phyloP scores from a whole-genome alignment of 1,284 basidiomycete species.

The Agroathelia rolfsii region DNA sequence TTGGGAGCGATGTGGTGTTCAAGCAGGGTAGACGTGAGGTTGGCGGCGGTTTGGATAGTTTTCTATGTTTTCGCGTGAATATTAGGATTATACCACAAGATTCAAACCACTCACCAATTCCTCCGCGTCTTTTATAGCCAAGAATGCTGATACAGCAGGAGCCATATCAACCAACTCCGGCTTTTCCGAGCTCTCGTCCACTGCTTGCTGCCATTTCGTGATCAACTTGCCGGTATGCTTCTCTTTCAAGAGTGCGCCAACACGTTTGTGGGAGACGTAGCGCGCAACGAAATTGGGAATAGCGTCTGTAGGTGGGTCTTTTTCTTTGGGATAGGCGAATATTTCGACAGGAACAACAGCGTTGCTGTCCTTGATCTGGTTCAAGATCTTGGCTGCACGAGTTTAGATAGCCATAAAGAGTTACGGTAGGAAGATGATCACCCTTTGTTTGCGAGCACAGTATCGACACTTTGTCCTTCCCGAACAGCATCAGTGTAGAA shows the following conservation, averaged over 20 bases:
- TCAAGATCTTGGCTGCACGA: slow-evolving; percentile 58
- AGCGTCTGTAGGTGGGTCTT: slow-evolving; percentile 63
- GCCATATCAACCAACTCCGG: slow-evolving; percentile 77
- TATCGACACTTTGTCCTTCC: slow-evolving; percentile 67
- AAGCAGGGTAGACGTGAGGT: slow-evolving; percentile 80
- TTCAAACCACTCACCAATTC: slow-evolving; percentile 58
- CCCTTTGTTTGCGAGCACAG: slow-evolving; percentile 89
- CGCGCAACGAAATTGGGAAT: slow-evolving; percentile 49
- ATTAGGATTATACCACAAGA: neutral
- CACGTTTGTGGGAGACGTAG: slow-evolving; percentile 47
- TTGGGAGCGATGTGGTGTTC: slow-evolving; percentile 81
- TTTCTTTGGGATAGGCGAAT: slow-evolving; percentile 60
- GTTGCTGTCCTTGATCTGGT: slow-evolving; percentile 52
- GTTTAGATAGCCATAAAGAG: slow-evolving; percentile 15
- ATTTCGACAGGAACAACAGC: slow-evolving; percentile 55
- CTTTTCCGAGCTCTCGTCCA: slow-evolving; percentile 40
- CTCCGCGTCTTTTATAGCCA: slow-evolving; percentile 86
- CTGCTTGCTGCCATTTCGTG: slow-evolving; percentile 66
- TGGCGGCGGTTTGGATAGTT: slow-evolving; percentile 65
- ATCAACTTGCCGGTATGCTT: slow-evolving; percentile 70
- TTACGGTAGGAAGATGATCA: slow-evolving; percentile 20
- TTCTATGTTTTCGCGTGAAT: slow-evolving; percentile 39
- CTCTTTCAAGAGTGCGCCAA: slow-evolving; percentile 73
- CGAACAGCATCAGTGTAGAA: slow-evolving; percentile 81
- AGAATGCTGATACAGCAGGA: slow-evolving; percentile 64